A percentile compares a stretch with the other conserved stretches of the same genome.
Evolutionary conservation across 2,329 filamentous ascomycete genomes (phyloP).

Genomic region (Graphilbum fragrans): DNA sequence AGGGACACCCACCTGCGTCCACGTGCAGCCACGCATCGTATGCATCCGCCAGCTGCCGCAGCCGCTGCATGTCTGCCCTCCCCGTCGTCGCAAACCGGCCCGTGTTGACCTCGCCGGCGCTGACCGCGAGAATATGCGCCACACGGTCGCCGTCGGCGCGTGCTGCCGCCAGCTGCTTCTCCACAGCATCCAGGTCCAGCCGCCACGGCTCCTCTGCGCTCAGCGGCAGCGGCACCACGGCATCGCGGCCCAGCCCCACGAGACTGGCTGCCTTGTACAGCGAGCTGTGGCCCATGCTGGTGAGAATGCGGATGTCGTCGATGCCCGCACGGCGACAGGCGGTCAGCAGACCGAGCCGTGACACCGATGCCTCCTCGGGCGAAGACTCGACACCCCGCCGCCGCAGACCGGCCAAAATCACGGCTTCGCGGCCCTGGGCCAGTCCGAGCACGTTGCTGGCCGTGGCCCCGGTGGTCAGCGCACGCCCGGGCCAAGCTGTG

Average conservation of each 20-base stretch:
- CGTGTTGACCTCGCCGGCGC: conserved; percentile 83
- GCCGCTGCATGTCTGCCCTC: conserved; percentile 41
- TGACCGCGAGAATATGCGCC: conserved; percentile 69
- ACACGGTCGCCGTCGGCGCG: conserved; percentile 32
- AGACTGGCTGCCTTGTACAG: conserved; percentile 73
- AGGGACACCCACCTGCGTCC: conserved; percentile 49
- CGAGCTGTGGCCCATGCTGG: conserved; percentile 74
- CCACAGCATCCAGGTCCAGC: conserved; percentile 55
- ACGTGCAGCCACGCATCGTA: conserved; percentile 80
- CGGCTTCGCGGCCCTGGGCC: conserved; percentile 51
- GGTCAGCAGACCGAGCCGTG: conserved; percentile 55
- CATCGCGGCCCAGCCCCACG: conserved; percentile 61
- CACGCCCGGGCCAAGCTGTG: conserved; percentile 43
- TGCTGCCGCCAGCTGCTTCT: conserved; percentile 37
- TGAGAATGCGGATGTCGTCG: conserved; percentile 61
- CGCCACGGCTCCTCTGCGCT: conserved; percentile 48
- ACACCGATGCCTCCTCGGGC: conserved; percentile 33
- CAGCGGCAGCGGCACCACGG: conserved; percentile 48
- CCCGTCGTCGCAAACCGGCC: conserved; percentile 60
- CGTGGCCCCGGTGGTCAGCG: conserved; percentile 52
- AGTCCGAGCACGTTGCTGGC: conserved; percentile 72
- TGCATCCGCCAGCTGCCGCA: conserved; percentile 59
- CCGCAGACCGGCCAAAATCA: conserved; percentile 30
- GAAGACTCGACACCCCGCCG: conserved; percentile 8
- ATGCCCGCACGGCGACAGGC: conserved; percentile 55